These are phyloP conservation scores for Aspergillus texensis DNA, from an alignment of 2,329 filamentous ascomycete genomes.

Conservation along the genomic window DNA sequence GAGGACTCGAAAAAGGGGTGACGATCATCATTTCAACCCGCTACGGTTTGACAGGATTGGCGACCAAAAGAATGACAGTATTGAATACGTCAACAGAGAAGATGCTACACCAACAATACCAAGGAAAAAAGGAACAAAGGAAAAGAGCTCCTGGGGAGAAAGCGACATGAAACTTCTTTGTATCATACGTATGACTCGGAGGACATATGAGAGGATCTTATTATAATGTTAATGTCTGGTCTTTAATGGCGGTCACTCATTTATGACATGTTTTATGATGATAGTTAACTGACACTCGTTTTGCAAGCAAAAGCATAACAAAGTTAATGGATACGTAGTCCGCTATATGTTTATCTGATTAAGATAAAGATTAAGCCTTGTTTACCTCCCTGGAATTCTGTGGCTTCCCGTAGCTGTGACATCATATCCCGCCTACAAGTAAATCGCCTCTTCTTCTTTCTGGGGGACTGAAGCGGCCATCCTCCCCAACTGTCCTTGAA, in stretches of 20 bases:
- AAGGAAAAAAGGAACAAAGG: neutral
- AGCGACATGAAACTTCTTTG: neutral
- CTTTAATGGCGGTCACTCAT: slow-evolving; percentile 9
- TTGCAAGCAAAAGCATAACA: neutral
- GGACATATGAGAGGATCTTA: slow-evolving; percentile 1
- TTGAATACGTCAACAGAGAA: neutral
- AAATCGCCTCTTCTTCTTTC: neutral
- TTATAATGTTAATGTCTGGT: slow-evolving; percentile 11
- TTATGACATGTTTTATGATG: slow-evolving; percentile 4
- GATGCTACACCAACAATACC: neutral
- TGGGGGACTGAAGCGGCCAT: neutral
- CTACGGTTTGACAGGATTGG: neutral
- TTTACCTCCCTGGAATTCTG: neutral
- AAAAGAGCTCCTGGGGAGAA: neutral
- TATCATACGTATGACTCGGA: slow-evolving; percentile 1
- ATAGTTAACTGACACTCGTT: neutral
- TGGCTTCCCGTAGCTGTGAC: neutral
- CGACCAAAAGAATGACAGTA: neutral
- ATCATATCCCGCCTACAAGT: neutral
- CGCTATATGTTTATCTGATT: neutral
- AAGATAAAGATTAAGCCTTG: neutral
- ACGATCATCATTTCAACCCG: neutral
- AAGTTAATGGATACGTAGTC: neutral
- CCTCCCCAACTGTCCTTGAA: neutral
- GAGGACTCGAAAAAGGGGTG: neutral